Evolutionary conservation across 257 asterid genomes (phyloP), one percentile per base, ranked within the genome.

Genomic region (Hygrophila difformis): DNA sequence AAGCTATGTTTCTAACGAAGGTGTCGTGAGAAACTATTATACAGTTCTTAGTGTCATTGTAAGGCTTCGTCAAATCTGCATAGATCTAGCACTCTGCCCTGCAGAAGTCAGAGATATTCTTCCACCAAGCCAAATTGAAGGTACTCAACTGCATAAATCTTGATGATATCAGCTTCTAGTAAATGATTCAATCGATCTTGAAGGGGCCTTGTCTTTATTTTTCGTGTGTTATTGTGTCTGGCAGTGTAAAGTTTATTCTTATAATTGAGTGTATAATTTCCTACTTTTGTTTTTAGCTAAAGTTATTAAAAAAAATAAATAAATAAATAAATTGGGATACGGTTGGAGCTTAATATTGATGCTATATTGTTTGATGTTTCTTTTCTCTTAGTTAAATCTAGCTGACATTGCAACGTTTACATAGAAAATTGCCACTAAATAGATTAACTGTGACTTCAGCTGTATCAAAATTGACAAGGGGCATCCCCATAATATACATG

Each of bases 31-130:
- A 61, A 61, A 70, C 24, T 83, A 83, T 60, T 71, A 72, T 49
- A 77, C 75, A 4, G 75, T 83, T 20, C 85, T 83, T 11, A 73
- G 87, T 76, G 68, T 78, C 62, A 79, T 87, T 45, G 50, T 83
- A 8, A 80, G 94, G 22, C 87, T 87, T 55, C 93, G 94, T 18
- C 94, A 83, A 61, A 65, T 80, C 40, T 87, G 93, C 74, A 60
- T 65, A 1, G 69, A 65, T 56, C 38, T 55, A 15, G 56, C 74
- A 41, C 61, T 68, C 18, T 69, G 76, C 74, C 81, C 81, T 20
- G 49, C 61, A 8, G 76, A 68, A 24, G 64, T 86, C 55, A 63
- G 67, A 61, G 66, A 72, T 42, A 49, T 79, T 48, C 68, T 83
- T 37, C 94, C 92, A 44, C 52, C 79, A 1, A 64, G 68, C 60